phyloP scores from a whole-genome alignment of 441 rosid species.

The Croton laevigatus region DNA sequence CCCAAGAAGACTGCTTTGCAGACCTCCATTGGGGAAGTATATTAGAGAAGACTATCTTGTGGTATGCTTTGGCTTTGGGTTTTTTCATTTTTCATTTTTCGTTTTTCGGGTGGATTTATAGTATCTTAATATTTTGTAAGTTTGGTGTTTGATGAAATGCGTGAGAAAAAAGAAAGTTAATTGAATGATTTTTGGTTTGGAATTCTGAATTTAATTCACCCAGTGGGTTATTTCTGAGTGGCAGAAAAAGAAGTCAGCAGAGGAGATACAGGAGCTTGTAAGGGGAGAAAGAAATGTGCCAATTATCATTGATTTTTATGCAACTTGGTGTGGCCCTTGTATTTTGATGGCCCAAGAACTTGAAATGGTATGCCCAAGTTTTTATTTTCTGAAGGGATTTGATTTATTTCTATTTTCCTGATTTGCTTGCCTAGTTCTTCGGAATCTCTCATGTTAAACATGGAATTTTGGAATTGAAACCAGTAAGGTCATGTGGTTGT shows the following conservation, averaged over 20 bases:
- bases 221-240: constrained; percentile 19
- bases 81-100: background rate
- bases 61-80: constrained; percentile 41
- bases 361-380: constrained; percentile 86
- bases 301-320: constrained; percentile 80
- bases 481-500: no score
- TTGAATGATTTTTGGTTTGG: constrained; percentile 1
- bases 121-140: constrained; percentile 5
- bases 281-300: constrained; percentile 80
- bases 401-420: constrained; percentile 3
- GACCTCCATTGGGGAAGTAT: constrained; percentile 63
- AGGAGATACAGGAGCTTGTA: constrained; percentile 77
- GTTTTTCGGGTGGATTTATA: background rate
- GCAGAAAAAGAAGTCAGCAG: constrained; percentile 69
- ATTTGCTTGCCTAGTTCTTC: background rate
- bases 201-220: constrained; percentile 5
- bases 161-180: background rate
- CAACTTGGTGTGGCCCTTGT: constrained; percentile 98
- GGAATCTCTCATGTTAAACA: no score
- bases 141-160: constrained; percentile 11
- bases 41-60: constrained; percentile 85
- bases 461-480: no score
- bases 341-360: constrained; percentile 92
- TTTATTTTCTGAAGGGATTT: no score
- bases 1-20: constrained; percentile 60